phyloP scores from a whole-genome alignment of 805 yeast species.

The Candida awuae region DNA sequence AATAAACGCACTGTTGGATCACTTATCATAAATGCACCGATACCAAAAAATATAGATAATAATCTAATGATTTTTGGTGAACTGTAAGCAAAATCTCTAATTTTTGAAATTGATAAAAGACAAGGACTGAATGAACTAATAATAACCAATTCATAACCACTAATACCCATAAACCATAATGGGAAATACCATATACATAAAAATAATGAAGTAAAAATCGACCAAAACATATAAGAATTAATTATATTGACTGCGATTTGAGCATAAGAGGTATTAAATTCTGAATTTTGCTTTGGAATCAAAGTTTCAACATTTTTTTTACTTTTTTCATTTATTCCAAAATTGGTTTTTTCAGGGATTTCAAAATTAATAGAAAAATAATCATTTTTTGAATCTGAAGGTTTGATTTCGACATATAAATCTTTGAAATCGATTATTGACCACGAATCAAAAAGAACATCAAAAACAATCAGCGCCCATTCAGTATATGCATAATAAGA shows the following conservation, averaged over 20 bases:
- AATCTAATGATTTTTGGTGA: slow-evolving; percentile 49
- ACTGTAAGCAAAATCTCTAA: slow-evolving; percentile 31
- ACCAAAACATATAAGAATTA: slow-evolving; percentile 80
- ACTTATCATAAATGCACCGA: slow-evolving; percentile 64
- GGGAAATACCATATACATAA: slow-evolving; percentile 96
- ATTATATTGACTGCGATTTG: slow-evolving; percentile 39
- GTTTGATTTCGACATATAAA: slow-evolving; percentile 41
- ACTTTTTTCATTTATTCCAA: background rate
- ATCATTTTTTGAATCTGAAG: slow-evolving; percentile 18
- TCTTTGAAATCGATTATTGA: slow-evolving; percentile 61
- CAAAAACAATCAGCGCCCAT: slow-evolving; percentile 82
- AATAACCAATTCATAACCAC: slow-evolving; percentile 82
- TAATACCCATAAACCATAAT: slow-evolving; percentile 94
- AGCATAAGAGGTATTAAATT: slow-evolving; percentile 21
- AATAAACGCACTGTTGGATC: slow-evolving; percentile 67
- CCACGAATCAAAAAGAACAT: slow-evolving; percentile 78
- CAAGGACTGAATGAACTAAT: slow-evolving; percentile 49
- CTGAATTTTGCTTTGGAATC: slow-evolving; percentile 15
- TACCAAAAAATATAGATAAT: slow-evolving; percentile 52
- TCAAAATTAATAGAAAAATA: slow-evolving; percentile 23
- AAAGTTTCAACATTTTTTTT: slow-evolving; percentile 8
- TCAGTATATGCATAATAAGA: slow-evolving; percentile 91
- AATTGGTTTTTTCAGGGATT: background rate
- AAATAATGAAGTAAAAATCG: slow-evolving; percentile 70
- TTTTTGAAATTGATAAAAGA: slow-evolving; percentile 21